Percentiles rank a stretch among this genome's conserved stretches.
Conservation (phyloP, 176 grass and related monocot species). For the Cymbopogon citratus region DNA sequence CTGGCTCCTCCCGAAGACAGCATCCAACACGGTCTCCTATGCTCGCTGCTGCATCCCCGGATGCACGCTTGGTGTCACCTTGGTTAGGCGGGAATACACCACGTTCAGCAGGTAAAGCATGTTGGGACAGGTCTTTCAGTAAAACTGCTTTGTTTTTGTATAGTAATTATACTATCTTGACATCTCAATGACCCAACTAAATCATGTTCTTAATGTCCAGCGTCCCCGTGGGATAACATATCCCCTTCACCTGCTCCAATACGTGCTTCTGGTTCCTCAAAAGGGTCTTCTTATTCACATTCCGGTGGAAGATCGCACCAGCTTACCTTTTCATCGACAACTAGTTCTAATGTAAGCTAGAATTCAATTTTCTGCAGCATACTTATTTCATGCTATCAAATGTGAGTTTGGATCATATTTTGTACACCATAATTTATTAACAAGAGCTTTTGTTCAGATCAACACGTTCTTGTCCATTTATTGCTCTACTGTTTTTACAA, state of each 20-base stretch:
- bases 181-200: not conserved
- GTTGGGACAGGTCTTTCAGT: not conserved
- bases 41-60: constrained; percentile 83
- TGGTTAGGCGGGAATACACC: constrained; percentile 77
- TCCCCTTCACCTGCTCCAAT: constrained; percentile 84
- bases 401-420: not conserved
- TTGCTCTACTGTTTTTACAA: not conserved
- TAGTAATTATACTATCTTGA: constrained; percentile 15
- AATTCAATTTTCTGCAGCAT: not conserved
- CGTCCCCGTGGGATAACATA: constrained; percentile 76
- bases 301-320: constrained; percentile 67
- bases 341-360: constrained; percentile 54
- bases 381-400: constrained; percentile 2
- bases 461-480: not conserved
- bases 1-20: constrained; percentile 52
- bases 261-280: constrained; percentile 75
- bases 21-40: constrained; percentile 71
- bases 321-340: constrained; percentile 45
- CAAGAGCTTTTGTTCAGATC: not conserved
- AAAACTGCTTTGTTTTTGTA: constrained; percentile 13
- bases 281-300: constrained; percentile 56
- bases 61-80: constrained; percentile 91
- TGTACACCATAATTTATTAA: not conserved
- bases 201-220: constrained; percentile 31
- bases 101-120: constrained; percentile 42